Conservation (phyloP, 345 rosid species). For the Barbarea vulgaris region DNA sequence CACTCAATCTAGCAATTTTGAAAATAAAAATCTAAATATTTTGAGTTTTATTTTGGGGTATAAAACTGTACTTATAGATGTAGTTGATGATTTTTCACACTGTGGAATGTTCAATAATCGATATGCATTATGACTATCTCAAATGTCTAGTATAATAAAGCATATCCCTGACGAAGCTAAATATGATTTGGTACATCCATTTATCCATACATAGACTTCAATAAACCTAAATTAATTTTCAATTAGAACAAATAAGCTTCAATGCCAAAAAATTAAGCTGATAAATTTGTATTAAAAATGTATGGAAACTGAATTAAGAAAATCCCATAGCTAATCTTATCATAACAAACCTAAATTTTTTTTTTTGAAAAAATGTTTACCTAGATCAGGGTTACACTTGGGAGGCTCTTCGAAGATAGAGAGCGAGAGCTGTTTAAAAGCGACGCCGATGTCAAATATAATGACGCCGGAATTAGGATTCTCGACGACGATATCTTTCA, state of each 20-base stretch:
- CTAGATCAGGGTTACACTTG: conserved; percentile 58
- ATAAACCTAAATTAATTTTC: background rate
- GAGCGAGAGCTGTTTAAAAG: conserved; percentile 72
- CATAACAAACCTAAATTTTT: background rate
- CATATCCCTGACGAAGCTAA: background rate
- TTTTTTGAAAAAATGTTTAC: conserved; percentile 23
- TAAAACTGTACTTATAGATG: background rate
- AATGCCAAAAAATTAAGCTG: background rate
- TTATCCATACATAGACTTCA: background rate
- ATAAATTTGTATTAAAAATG: no score
- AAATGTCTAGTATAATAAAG: background rate
- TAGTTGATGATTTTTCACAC: background rate
- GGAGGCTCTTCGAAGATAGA: conserved; percentile 94
- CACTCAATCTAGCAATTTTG: background rate
- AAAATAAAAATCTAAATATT: background rate
- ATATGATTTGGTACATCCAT: background rate
- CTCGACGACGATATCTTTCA: conserved; percentile 74
- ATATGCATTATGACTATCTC: background rate
- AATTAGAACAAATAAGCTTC: conserved; percentile 5
- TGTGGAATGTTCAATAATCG: background rate
- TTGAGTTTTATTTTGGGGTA: background rate
- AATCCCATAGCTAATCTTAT: no score
- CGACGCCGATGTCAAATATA: conserved; percentile 88
- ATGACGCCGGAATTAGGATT: conserved; percentile 84
- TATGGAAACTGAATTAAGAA: no score